Conservation (phyloP, 2,329 filamentous ascomycete genomes). For the Fusarium sp. region DNA sequence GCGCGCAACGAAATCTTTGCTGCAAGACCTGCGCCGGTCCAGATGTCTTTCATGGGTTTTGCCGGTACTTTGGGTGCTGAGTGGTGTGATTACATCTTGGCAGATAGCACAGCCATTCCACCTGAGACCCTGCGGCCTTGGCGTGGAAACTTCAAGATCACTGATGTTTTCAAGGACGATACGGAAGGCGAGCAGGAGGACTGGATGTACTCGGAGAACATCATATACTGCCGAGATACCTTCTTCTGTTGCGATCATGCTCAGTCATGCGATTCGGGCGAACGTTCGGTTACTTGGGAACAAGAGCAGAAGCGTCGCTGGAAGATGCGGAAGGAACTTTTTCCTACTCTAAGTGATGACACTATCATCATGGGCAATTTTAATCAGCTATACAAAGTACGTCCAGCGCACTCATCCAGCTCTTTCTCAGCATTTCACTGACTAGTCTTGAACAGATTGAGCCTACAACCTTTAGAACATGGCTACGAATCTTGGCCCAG, state of each 20-base stretch:
- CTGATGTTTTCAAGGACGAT: constrained; percentile 76
- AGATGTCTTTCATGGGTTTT: constrained; percentile 99
- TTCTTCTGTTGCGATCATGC: constrained; percentile 99
- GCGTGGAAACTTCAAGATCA: constrained; percentile 78
- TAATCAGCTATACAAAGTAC: constrained; percentile 97
- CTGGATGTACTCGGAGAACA: constrained; percentile 97
- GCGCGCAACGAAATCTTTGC: constrained; percentile 98
- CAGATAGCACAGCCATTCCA: constrained; percentile 89
- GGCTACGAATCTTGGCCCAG: constrained; percentile 88
- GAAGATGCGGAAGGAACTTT: constrained; percentile 93
- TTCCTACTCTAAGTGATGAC: constrained; percentile 84
- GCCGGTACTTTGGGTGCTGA: constrained; percentile 95
- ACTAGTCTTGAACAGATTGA: constrained; percentile 76
- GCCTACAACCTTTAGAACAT: constrained; percentile 93
- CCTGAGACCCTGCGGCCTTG: constrained; percentile 82
- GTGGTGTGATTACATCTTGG: constrained; percentile 98
- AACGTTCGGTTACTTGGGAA: constrained; percentile 79
- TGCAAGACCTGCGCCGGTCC: constrained; percentile 91
- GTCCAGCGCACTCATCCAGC: constrained; percentile 33
- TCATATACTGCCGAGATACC: constrained; percentile 92
- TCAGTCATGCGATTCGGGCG: constrained; percentile 83
- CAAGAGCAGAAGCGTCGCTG: constrained; percentile 85
- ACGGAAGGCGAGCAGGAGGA: constrained; percentile 76
- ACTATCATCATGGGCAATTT: constrained; percentile 96
- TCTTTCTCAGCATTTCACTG: not conserved